Base-by-base conservation (phyloP, 164 flowering plant genomes). In the Magnolia sinica region DNA sequence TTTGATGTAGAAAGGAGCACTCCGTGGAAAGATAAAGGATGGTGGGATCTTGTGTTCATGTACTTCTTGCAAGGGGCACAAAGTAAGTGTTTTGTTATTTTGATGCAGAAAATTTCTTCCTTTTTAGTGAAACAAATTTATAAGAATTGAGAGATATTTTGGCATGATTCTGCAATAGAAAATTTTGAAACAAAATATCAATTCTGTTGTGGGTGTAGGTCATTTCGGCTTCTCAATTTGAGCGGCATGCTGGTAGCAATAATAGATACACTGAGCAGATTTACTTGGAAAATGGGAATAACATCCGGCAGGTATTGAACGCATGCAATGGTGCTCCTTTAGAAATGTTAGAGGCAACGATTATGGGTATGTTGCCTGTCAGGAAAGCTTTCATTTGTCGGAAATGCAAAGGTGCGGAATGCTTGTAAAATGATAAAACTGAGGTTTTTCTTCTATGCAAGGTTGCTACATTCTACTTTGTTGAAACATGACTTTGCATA, bases 161-260 rank as follows among this genome's bases (percentile, higher is more conserved):
- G 45, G 45, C 45, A 37, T 37, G 45, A 37, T 37, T 16, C 3
- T 55, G 61, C 18, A 55, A 0, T 11, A 55, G 61, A 16, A 55
- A 55, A 9, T 55, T 55, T n/a, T 20, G 13, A 70, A 22, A 52
- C 63, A 45, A 13, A 7, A 29, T 29, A 8, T 16, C 70, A 31
- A 64, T 29, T 79, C 70, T 13, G 68, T 51, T 37, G 45, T 66
- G 24, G 70, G 51, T 73, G 51, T 82, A 95, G 99, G 86, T 90
- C 75, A 81, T 95, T 31, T 76, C 88, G 0, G 91, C 95, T 70
- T 76, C 73, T 23, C 76, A 82, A 52, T 95, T 89, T 84, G 95
- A 93, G 81, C 68, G 77, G 71, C 99, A 95, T 85, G 99, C 98
- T 8, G 88, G 90, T 63, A 89, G 97, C 82, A 50, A 76, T 68